Conservation (phyloP, 2,329 filamentous ascomycete genomes). For the Pyrenophora tritici-repentis region DNA sequence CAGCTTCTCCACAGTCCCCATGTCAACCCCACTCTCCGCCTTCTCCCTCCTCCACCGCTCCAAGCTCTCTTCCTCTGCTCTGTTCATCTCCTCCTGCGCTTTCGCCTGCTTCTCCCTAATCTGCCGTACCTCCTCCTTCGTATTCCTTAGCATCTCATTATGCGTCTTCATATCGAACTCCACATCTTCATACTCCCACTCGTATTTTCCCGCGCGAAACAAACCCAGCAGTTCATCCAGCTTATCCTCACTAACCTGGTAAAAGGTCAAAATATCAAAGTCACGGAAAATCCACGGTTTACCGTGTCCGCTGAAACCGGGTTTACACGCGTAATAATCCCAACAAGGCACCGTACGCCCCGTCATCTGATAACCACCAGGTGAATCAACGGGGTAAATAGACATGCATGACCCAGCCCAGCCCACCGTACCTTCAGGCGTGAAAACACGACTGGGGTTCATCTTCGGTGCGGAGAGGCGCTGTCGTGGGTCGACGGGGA, state of each 20-base stretch:
- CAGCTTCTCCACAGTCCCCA: constrained; percentile 56
- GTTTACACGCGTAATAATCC: constrained; percentile 59
- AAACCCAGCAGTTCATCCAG: constrained; percentile 55
- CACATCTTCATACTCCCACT: constrained; percentile 56
- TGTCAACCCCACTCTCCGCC: constrained; percentile 51
- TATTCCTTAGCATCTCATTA: constrained; percentile 55
- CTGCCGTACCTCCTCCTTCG: constrained; percentile 53
- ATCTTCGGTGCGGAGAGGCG: constrained; percentile 61
- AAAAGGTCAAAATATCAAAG: constrained; percentile 62
- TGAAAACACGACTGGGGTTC: constrained; percentile 62
- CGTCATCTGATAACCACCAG: constrained; percentile 62
- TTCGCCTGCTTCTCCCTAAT: constrained; percentile 54
- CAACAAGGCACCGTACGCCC: constrained; percentile 60
- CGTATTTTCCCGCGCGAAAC: constrained; percentile 58
- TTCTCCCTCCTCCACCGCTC: constrained; percentile 52
- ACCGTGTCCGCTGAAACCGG: constrained; percentile 47
- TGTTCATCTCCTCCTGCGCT: constrained; percentile 56
- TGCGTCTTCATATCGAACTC: constrained; percentile 63
- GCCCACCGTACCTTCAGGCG: constrained; percentile 60
- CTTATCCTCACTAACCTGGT: constrained; percentile 58
- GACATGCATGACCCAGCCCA: constrained; percentile 62
- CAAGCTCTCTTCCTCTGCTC: constrained; percentile 54
- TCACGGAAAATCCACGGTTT: constrained; percentile 62
- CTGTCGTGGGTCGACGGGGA: constrained; percentile 60
- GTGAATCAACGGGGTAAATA: constrained; percentile 62